A percentile compares a stretch with the other conserved stretches of the same genome.
Evolutionary conservation across 163 green algal species (phyloP).

Genomic region (Chloromonas sp.): DNA sequence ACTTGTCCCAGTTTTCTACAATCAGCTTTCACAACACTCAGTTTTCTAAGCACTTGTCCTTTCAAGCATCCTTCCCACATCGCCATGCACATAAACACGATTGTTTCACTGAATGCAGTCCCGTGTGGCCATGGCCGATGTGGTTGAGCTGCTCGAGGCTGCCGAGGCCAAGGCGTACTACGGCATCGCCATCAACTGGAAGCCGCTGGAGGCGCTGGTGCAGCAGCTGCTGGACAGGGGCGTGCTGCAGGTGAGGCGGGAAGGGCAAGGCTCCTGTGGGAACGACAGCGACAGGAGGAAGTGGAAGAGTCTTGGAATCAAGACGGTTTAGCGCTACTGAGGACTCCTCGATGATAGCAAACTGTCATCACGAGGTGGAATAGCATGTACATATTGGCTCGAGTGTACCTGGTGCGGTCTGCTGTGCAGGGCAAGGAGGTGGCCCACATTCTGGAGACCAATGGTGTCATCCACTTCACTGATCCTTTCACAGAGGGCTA

Average conservation of each 20-base stretch:
- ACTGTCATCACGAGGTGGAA: not conserved
- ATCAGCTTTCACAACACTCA: too few species aligned
- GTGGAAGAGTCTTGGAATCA: too few species aligned
- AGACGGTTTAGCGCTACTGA: too few species aligned
- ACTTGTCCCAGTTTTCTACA: too few species aligned
- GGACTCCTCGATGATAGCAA: not conserved
- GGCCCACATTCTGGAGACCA: constrained; percentile 42
- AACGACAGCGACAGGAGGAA: too few species aligned
- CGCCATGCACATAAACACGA: not conserved
- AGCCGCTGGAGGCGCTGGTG: constrained; percentile 56
- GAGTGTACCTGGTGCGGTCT: not conserved
- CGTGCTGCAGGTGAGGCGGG: constrained; percentile 35
- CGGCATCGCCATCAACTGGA: constrained; percentile 81
- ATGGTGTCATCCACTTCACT: constrained; percentile 50
- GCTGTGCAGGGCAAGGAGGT: constrained; percentile 32
- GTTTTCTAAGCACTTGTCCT: too few species aligned
- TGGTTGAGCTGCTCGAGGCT: constrained; percentile 74
- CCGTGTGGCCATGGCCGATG: constrained; percentile 57
- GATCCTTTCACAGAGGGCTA: constrained; percentile 41
- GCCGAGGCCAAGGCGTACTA: constrained; percentile 87
- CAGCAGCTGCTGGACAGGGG: constrained; percentile 52
- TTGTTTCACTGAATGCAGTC: constrained; percentile 14
- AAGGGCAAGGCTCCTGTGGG: not conserved
- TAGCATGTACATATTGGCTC: too few species aligned
- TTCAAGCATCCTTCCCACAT: not conserved